A percentile compares a stretch with the other conserved stretches of the same genome.
Conservation (phyloP, 345 rosid species). For the Microthlaspi erraticum region DNA sequence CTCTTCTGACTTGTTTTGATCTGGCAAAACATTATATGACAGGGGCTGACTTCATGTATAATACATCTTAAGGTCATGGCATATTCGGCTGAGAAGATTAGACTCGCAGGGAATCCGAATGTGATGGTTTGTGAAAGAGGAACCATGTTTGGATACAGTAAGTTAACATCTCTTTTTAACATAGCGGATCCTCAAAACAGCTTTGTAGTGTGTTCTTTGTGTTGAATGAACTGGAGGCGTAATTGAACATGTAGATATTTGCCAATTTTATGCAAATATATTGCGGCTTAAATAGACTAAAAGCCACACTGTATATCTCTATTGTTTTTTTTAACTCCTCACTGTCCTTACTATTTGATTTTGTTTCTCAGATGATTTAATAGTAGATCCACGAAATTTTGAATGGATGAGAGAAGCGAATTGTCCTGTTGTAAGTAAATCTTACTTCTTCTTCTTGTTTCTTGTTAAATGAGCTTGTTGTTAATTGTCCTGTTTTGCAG, state of each 20-base stretch:
- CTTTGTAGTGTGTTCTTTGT: constrained; percentile 2
- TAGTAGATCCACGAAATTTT: constrained; percentile 93
- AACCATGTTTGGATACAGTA: constrained; percentile 99
- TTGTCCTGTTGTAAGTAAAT: constrained; percentile 88
- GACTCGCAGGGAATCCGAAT: constrained; percentile 83
- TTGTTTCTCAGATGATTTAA: constrained; percentile 76
- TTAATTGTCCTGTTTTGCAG: constrained; percentile 55
- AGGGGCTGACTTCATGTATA: constrained; percentile 20
- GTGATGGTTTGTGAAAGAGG: constrained; percentile 99
- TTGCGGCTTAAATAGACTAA: neutral
- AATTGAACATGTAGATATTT: constrained; percentile 7
- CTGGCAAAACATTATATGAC: neutral
- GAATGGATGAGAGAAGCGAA: constrained; percentile 98
- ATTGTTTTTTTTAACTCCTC: neutral
- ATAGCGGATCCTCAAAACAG: neutral
- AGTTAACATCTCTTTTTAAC: constrained; percentile 46
- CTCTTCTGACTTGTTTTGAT: constrained; percentile 22
- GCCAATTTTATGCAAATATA: constrained; percentile 8
- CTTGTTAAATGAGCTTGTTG: neutral
- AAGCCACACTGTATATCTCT: neutral
- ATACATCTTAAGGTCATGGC: constrained; percentile 64
- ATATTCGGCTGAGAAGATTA: constrained; percentile 85
- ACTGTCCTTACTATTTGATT: constrained; percentile 15
- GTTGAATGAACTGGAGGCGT: neutral
- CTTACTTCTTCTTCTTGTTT: constrained; percentile 13